phyloP scores from a whole-genome alignment of 2,329 filamentous ascomycete species.

The Penicillium sp. region DNA sequence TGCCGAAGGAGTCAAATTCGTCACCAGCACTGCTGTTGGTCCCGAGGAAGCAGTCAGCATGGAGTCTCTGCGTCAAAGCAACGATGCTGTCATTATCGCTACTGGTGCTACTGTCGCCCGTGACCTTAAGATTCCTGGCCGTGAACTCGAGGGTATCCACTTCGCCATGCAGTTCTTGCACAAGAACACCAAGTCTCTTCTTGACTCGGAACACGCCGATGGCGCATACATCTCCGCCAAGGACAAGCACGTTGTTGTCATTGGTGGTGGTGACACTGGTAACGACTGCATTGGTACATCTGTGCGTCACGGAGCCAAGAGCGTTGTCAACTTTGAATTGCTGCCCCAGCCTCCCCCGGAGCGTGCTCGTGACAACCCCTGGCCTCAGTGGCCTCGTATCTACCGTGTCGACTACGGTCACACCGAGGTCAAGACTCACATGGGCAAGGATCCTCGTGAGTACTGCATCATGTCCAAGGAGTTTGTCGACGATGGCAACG shows the following conservation, averaged over 20 bases:
- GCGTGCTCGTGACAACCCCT: conserved; percentile 91
- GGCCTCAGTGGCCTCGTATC: conserved; percentile 97
- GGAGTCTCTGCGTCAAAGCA: conserved; percentile 65
- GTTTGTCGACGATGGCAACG: conserved; percentile 83
- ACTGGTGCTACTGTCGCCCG: conserved; percentile 91
- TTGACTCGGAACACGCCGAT: conserved; percentile 83
- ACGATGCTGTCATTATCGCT: conserved; percentile 83
- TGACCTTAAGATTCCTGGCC: conserved; percentile 85
- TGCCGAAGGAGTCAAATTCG: conserved; percentile 78
- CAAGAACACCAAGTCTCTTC: conserved; percentile 94
- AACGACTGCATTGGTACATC: conserved; percentile 98
- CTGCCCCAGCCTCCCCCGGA: conserved; percentile 87
- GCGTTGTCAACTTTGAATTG: conserved; percentile 93
- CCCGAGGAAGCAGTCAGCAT: conserved; percentile 67
- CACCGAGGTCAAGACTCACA: conserved; percentile 91
- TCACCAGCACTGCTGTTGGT: conserved; percentile 72
- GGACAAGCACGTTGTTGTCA: conserved; percentile 92
- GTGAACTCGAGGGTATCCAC: conserved; percentile 84
- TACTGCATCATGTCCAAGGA: conserved; percentile 98
- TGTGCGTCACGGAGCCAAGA: conserved; percentile 91
- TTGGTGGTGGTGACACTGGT: conserved; percentile 94
- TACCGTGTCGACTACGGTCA: conserved; percentile 99
- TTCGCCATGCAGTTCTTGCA: conserved; percentile 97
- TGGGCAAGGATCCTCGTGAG: conserved; percentile 92
- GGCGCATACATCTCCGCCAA: conserved; percentile 88